These are phyloP conservation scores for Cryptosporidium andersoni DNA, from an alignment of 169 alveolate species.

Conservation along the genomic window DNA sequence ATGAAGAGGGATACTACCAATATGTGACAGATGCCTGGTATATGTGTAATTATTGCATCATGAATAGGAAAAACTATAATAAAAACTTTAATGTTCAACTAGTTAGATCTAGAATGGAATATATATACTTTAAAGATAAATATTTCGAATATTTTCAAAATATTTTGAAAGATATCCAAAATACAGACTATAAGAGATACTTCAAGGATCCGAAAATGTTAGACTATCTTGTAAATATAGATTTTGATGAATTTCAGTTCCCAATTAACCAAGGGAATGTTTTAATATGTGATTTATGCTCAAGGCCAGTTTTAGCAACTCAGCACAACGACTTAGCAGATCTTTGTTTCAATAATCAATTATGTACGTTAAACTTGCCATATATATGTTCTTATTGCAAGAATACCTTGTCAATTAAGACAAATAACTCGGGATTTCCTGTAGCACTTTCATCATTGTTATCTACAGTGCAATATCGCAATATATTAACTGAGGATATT, in stretches of 20 bases:
- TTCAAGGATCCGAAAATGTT: not conserved
- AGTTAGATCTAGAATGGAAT: not conserved
- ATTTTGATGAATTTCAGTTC: not conserved
- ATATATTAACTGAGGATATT: constrained; percentile 25
- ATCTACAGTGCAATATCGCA: constrained; percentile 44
- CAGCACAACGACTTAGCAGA: constrained; percentile 24
- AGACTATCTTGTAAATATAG: not conserved
- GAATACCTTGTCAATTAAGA: too few species aligned
- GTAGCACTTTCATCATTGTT: not conserved
- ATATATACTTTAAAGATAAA: not conserved
- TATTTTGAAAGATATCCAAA: not conserved
- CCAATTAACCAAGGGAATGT: constrained; percentile 2
- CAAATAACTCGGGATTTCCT: too few species aligned
- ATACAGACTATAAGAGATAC: not conserved
- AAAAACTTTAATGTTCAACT: not conserved
- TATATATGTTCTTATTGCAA: constrained; percentile 14
- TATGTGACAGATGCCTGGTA: constrained; percentile 16
- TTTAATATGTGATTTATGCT: constrained; percentile 45
- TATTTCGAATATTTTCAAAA: not conserved
- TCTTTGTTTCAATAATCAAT: constrained; percentile 1
- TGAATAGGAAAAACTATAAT: not conserved
- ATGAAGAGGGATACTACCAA: constrained; percentile 57
- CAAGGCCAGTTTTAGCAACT: not conserved
- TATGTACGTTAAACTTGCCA: constrained; percentile 25
- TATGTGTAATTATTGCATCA: constrained; percentile 34